phyloP scores from a whole-genome alignment of 331 rosid genomes.

The Acacia concinna region DNA sequence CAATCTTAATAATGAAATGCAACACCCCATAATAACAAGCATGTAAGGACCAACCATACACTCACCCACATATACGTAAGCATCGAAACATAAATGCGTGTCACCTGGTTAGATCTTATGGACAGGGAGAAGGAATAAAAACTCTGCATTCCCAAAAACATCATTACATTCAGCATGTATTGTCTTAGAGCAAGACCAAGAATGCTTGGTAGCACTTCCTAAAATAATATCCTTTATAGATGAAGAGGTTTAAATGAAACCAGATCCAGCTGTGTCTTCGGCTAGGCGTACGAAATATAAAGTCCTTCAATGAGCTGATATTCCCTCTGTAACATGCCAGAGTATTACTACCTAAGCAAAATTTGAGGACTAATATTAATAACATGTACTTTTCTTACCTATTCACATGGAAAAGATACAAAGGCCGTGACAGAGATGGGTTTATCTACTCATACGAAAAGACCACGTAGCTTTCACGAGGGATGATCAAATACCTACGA shows the following conservation, averaged over 20 bases:
- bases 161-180: background rate
- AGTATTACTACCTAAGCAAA: background rate
- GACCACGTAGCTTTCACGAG: background rate
- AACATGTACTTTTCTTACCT: background rate
- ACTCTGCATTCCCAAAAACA: background rate
- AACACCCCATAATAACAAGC: conserved; percentile 14
- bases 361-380: background rate
- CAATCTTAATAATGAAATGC: conserved; percentile 22
- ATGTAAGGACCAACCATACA: conserved; percentile 6
- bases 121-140: conserved; percentile 6
- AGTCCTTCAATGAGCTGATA: background rate
- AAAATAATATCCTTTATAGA: background rate
- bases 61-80: background rate
- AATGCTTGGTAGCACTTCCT: background rate
- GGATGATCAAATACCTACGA: background rate
- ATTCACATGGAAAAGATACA: background rate
- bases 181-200: background rate
- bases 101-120: background rate
- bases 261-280: background rate
- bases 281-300: background rate
- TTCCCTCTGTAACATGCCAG: background rate
- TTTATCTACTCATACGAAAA: background rate
- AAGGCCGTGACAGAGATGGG: background rate
- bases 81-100: conserved; percentile 10
- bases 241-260: conserved; percentile 1